Evolutionary conservation across 805 yeast species (phyloP).

Genomic region (Brettanomyces sp.): DNA sequence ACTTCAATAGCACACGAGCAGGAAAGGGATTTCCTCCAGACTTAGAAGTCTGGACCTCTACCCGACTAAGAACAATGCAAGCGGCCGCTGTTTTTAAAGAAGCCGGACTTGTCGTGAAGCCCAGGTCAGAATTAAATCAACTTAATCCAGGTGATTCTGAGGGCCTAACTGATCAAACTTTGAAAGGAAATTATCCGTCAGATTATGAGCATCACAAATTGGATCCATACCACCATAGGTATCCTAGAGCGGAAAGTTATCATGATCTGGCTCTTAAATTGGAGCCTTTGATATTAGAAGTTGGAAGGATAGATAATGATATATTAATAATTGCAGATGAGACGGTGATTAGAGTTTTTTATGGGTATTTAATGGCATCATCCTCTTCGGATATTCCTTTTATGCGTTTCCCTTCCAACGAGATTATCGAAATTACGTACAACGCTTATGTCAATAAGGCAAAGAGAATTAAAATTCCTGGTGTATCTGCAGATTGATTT

Average conservation of each 20-base stretch:
- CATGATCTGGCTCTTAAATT: slow-evolving; percentile 92
- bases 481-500: slow-evolving; percentile 9
- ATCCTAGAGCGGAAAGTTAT: slow-evolving; percentile 86
- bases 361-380: slow-evolving; percentile 92
- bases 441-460: slow-evolving; percentile 77
- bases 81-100: slow-evolving; percentile 63
- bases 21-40: slow-evolving; percentile 18
- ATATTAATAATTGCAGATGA: slow-evolving; percentile 90
- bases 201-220: slow-evolving; percentile 55
- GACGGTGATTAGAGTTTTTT: slow-evolving; percentile 76
- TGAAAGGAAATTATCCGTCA: slow-evolving; percentile 50
- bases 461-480: slow-evolving; percentile 34
- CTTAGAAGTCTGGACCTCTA: slow-evolving; percentile 92
- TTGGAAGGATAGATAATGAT: slow-evolving; percentile 87
- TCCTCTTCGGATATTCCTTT: slow-evolving; percentile 80
- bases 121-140: slow-evolving; percentile 78
- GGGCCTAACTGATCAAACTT: slow-evolving; percentile 51
- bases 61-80: slow-evolving; percentile 73
- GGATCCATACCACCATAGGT: slow-evolving; percentile 92
- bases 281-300: slow-evolving; percentile 86
- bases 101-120: slow-evolving; percentile 54
- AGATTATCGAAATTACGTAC: slow-evolving; percentile 78
- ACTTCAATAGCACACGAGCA: slow-evolving; percentile 14
- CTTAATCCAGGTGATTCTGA: slow-evolving; percentile 85
- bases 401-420: slow-evolving; percentile 68